These are phyloP conservation scores for Phoenix roebelenii DNA, from an alignment of 176 grass and related monocot genomes.

Conservation along the genomic window DNA sequence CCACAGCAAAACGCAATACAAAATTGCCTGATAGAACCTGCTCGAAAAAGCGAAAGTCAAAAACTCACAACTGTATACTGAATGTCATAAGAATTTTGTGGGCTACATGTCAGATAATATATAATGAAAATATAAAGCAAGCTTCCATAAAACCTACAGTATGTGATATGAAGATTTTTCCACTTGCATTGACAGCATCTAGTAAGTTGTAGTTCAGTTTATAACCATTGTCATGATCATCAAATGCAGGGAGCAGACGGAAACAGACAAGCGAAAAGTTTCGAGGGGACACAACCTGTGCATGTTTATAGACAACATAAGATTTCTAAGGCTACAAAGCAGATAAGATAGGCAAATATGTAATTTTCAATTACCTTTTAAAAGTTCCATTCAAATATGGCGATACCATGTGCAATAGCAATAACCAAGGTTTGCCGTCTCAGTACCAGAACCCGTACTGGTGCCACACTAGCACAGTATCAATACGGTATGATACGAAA, in stretches of 20 bases:
- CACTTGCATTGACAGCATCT: conserved; percentile 39
- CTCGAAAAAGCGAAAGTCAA: conserved; percentile 2
- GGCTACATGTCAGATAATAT: too few species aligned
- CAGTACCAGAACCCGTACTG: too few species aligned
- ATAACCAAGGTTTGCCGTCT: too few species aligned
- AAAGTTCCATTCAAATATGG: too few species aligned
- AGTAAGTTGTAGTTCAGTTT: conserved; percentile 49
- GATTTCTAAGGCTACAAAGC: not conserved
- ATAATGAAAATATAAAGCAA: too few species aligned
- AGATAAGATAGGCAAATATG: not conserved
- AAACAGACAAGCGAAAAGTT: conserved; percentile 62
- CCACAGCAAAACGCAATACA: conserved; percentile 43
- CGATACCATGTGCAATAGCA: too few species aligned
- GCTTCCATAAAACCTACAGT: conserved; percentile 23
- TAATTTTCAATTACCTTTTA: not conserved
- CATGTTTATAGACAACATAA: not conserved
- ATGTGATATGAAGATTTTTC: conserved; percentile 61
- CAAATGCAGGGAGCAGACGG: conserved; percentile 32
- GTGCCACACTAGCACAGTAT: too few species aligned
- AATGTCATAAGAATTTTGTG: too few species aligned
- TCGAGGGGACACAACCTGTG: conserved; percentile 37
- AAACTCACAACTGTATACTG: not conserved
- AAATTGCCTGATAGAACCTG: conserved; percentile 59
- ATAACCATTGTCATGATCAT: conserved; percentile 35
- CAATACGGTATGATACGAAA: too few species aligned